These are phyloP conservation scores for Nepenthes mirabilis DNA, from an alignment of 148 eudicot species.

Conservation along the genomic window DNA sequence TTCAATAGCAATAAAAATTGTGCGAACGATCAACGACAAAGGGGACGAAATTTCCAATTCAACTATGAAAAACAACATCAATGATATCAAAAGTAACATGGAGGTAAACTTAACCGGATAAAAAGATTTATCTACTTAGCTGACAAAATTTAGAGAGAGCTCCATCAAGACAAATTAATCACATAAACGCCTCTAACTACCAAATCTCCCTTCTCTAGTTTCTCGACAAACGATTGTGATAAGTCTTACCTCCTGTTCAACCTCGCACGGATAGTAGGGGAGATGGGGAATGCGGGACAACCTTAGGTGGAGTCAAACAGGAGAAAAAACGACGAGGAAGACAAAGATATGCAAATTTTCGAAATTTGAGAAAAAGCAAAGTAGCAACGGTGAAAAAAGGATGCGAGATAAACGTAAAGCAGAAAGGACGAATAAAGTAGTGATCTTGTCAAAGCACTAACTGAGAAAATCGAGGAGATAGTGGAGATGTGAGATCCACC, in stretches of 20 bases:
- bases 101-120: too few species aligned
- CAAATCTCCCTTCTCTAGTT: conserved; percentile 8
- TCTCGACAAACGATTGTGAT: too few species aligned
- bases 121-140: too few species aligned
- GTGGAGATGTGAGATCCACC: conserved; percentile 6
- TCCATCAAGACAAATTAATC: too few species aligned
- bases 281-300: not conserved
- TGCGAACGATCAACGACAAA: too few species aligned
- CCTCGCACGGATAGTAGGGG: not conserved
- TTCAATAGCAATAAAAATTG: too few species aligned
- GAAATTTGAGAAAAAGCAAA: conserved; percentile 5
- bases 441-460: conserved; percentile 20
- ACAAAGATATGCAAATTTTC: conserved; percentile 6
- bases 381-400: not conserved
- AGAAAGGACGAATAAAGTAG: conserved; percentile 11
- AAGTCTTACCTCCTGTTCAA: too few species aligned
- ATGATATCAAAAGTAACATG: not conserved
- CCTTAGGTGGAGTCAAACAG: conserved; percentile 5
- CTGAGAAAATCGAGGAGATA: conserved; percentile 16
- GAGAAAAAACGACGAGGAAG: not conserved
- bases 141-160: too few species aligned
- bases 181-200: not conserved
- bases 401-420: conserved; percentile 4
- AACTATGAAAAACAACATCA: conserved; percentile 2
- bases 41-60: not conserved